These are phyloP conservation scores for Lichtheimia ramosa DNA, from an alignment of 371 early-diverging fungal species.

Conservation along the genomic window DNA sequence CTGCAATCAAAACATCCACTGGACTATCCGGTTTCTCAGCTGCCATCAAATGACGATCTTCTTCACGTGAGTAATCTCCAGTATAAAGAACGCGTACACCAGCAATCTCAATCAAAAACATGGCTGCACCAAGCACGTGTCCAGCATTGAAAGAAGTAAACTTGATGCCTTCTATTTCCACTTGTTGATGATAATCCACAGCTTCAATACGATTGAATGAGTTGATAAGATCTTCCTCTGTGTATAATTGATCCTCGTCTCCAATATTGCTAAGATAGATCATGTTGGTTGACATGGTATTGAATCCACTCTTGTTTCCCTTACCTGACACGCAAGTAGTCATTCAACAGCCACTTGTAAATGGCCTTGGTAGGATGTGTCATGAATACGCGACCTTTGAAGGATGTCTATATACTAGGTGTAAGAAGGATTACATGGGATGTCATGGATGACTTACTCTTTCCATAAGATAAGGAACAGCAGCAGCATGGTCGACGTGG, in stretches of 20 bases:
- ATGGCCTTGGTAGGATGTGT: conserved; percentile 99
- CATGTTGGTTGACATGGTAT: neutral
- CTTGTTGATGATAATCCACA: conserved; percentile 98
- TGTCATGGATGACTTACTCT: conserved; percentile 53
- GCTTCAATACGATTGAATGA: conserved; percentile 97
- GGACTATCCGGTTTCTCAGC: conserved; percentile 92
- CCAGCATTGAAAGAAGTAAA: conserved; percentile 99
- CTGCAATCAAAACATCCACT: conserved; percentile 96
- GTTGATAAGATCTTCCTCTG: conserved; percentile 90
- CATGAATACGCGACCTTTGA: conserved; percentile 99
- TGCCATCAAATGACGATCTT: conserved; percentile 99
- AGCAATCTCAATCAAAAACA: conserved; percentile 99
- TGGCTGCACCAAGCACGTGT: conserved; percentile 99
- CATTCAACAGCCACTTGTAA: conserved; percentile 97
- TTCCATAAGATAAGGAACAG: conserved; percentile 98
- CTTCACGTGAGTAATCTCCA: conserved; percentile 99
- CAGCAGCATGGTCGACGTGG: conserved; percentile 99
- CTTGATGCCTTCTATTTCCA: conserved; percentile 95
- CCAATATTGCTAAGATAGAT: conserved; percentile 66
- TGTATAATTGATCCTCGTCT: conserved; percentile 92
- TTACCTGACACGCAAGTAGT: conserved; percentile 95
- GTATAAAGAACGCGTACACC: conserved; percentile 97
- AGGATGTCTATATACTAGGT: conserved; percentile 74
- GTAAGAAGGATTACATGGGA: neutral
- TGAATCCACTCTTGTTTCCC: neutral